Percentiles rank a stretch among this genome's conserved stretches.
These are phyloP conservation scores for Fraxinus excelsior DNA, from an alignment of 257 asterid genomes.

Conservation along the genomic window DNA sequence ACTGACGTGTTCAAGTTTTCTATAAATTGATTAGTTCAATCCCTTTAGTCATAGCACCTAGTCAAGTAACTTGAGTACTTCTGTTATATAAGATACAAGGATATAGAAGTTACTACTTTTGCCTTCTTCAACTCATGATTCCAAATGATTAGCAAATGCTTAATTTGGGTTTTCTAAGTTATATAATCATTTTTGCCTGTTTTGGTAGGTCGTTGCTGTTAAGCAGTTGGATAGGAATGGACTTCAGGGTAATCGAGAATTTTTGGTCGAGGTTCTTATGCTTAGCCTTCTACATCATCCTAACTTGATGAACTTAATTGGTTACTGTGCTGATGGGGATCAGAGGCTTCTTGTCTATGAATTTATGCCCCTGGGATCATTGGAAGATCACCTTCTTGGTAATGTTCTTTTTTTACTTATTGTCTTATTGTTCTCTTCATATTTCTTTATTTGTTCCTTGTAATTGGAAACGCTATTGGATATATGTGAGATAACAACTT, in stretches of 20 bases:
- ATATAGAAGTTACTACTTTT: neutral
- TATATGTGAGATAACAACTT: neutral
- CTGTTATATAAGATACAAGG: neutral
- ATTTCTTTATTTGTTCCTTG: neutral
- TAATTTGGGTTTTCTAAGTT: neutral
- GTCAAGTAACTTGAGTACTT: neutral
- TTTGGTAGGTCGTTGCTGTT: slow-evolving; percentile 82
- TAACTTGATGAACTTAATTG: slow-evolving; percentile 84
- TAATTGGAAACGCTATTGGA: neutral
- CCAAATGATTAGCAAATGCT: neutral
- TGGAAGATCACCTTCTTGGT: slow-evolving; percentile 98
- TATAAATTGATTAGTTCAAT: neutral
- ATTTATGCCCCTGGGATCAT: slow-evolving; percentile 95
- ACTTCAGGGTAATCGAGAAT: slow-evolving; percentile 97
- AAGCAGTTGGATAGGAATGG: slow-evolving; percentile 98
- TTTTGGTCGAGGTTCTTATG: slow-evolving; percentile 97
- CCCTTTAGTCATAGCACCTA: neutral
- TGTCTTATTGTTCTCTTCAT: slow-evolving; percentile 5
- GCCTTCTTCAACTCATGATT: neutral
- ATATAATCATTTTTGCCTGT: slow-evolving; percentile 13
- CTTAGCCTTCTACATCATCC: slow-evolving; percentile 98
- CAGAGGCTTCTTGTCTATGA: slow-evolving; percentile 98
- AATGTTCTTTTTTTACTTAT: slow-evolving; percentile 25
- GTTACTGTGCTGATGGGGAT: slow-evolving; percentile 99
- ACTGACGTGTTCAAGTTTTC: neutral